Evolutionary conservation across 2,329 filamentous ascomycete species (phyloP).

Genomic region (Venturia oleaginea): DNA sequence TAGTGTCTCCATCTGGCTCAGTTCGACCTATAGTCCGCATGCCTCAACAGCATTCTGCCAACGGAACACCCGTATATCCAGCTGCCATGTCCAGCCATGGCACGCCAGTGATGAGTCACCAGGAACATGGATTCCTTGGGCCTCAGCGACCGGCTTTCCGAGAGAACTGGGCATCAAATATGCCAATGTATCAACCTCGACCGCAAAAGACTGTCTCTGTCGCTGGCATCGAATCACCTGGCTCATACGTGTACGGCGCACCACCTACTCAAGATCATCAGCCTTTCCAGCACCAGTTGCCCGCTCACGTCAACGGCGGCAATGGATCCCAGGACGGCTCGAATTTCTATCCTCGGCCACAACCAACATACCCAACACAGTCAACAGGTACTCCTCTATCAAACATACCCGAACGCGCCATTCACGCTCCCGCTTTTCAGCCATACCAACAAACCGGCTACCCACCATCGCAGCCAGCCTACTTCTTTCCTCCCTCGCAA

Average conservation of each 20-base stretch:
- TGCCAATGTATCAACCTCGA: slow-evolving; percentile 86
- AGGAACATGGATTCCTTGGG: slow-evolving; percentile 42
- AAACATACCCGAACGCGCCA: slow-evolving; percentile 85
- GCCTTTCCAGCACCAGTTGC: slow-evolving; percentile 93
- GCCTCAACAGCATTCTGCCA: slow-evolving; percentile 38
- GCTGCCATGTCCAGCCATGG: slow-evolving; percentile 24
- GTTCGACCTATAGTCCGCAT: slow-evolving; percentile 75
- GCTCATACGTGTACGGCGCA: slow-evolving; percentile 45
- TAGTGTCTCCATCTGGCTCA: slow-evolving; percentile 70
- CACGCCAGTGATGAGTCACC: slow-evolving; percentile 44
- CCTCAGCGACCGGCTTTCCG: slow-evolving; percentile 48
- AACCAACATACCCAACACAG: slow-evolving; percentile 46
- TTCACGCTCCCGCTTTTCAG: slow-evolving; percentile 85
- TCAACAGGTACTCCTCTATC: slow-evolving; percentile 73
- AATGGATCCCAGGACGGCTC: neutral
- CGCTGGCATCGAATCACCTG: slow-evolving; percentile 82
- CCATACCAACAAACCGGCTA: slow-evolving; percentile 55
- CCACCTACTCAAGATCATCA: slow-evolving; percentile 55
- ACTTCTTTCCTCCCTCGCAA: slow-evolving; percentile 54
- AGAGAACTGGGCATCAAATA: slow-evolving; percentile 50
- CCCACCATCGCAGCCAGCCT: slow-evolving; percentile 48
- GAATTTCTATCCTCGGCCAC: slow-evolving; percentile 3
- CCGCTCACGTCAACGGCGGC: slow-evolving; percentile 49
- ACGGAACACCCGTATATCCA: slow-evolving; percentile 21
- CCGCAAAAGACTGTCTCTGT: slow-evolving; percentile 93